A percentile compares a stretch with the other conserved stretches of the same genome.
Evolutionary conservation across 768 basidiomycete species (phyloP).

Genomic region (Holtermanniella nyarrowii): DNA sequence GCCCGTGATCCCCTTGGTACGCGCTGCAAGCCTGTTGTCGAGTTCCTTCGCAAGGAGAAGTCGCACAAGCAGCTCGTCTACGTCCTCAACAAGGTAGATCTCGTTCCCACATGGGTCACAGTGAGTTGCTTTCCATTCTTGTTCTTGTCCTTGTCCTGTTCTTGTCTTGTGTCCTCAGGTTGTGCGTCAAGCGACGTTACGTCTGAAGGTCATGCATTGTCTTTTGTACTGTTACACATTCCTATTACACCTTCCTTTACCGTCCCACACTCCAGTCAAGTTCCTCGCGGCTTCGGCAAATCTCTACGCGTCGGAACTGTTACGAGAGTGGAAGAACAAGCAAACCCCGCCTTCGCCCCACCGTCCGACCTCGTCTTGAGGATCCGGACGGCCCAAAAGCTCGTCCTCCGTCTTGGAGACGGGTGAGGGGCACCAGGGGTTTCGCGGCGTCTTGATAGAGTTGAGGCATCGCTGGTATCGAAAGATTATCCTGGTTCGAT

Average conservation of each 20-base stretch:
- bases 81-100: constrained; percentile 94
- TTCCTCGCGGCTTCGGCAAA: constrained; percentile 24
- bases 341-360: constrained; percentile 29
- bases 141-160: constrained; percentile 3
- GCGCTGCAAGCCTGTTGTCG: constrained; percentile 84
- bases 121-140: constrained; percentile 47
- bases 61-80: constrained; percentile 94
- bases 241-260: constrained; percentile 4
- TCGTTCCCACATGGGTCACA: constrained; percentile 98
- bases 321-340: constrained; percentile 49
- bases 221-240: not conserved
- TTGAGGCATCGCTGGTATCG: constrained; percentile 37
- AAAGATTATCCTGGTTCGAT: constrained; percentile 10
- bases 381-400: constrained; percentile 22
- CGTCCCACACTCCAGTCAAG: constrained; percentile 47
- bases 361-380: constrained; percentile 26
- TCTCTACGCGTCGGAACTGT: constrained; percentile 41
- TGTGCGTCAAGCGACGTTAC: constrained; percentile 6
- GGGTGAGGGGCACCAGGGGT: constrained; percentile 35
- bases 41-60: constrained; percentile 90
- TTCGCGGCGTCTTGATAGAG: constrained; percentile 42
- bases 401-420: constrained; percentile 37
- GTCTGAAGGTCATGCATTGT: constrained; percentile 3
- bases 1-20: constrained; percentile 93
- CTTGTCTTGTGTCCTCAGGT: constrained; percentile 3